Percentiles rank a stretch among this genome's conserved stretches.
Conservation (phyloP, 495 filamentous ascomycete species). For the Zalerion maritima region DNA sequence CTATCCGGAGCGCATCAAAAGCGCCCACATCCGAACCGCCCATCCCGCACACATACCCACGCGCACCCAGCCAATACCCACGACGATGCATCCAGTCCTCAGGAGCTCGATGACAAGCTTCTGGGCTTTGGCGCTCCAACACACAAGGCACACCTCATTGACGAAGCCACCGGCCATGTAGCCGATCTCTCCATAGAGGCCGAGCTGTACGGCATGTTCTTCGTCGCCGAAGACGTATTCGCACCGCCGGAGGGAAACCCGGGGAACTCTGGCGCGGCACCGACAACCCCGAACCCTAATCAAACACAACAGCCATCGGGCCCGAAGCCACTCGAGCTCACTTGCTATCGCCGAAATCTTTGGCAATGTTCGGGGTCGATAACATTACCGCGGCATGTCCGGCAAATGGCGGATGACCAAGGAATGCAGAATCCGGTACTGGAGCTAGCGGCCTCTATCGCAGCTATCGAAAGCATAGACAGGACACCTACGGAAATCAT, state of each 20-base stretch:
- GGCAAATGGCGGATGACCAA: slow-evolving; percentile 62
- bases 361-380: slow-evolving; percentile 82
- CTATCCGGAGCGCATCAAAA: too few relatives aligned
- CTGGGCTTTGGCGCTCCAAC: slow-evolving; percentile 62
- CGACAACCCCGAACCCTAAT: slow-evolving; percentile 38
- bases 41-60: slow-evolving; percentile 8
- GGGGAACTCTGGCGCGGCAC: slow-evolving; percentile 30
- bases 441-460: slow-evolving; percentile 64
- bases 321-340: slow-evolving; percentile 71
- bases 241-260: slow-evolving; percentile 28
- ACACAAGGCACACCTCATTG: slow-evolving; percentile 53
- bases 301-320: too few relatives aligned
- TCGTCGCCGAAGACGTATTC: slow-evolving; percentile 63
- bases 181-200: slow-evolving; percentile 53
- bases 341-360: slow-evolving; percentile 80
- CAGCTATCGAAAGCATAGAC: slow-evolving; percentile 81
- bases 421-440: slow-evolving; percentile 60
- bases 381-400: slow-evolving; percentile 55
- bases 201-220: slow-evolving; percentile 91
- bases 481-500: slow-evolving; percentile 82
- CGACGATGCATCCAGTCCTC: slow-evolving; percentile 18
- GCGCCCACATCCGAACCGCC: slow-evolving; percentile 35
- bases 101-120: slow-evolving; percentile 62
- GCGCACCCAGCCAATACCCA: slow-evolving; percentile 14
- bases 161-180: slow-evolving; percentile 27